Percentiles rank a stretch among this genome's conserved stretches.
phyloP scores from a whole-genome alignment of 257 asterid genomes.

The Petunia secreta region DNA sequence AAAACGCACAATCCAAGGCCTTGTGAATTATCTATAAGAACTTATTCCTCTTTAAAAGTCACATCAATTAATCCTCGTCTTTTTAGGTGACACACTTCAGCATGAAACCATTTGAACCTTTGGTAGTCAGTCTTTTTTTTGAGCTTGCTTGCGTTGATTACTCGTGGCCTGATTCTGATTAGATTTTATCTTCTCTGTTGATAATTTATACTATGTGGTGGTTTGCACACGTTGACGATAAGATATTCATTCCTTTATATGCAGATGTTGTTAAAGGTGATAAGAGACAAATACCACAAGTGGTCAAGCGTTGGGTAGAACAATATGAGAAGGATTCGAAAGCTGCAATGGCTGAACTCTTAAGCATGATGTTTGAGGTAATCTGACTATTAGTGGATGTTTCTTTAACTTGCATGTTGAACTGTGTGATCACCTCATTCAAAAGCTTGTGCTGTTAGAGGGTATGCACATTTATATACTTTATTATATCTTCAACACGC shows the following conservation, averaged over 20 bases:
- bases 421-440: no score
- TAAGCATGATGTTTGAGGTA: constrained; percentile 90
- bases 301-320: constrained; percentile 87
- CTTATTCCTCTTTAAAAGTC: neutral
- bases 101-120: neutral
- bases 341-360: constrained; percentile 72
- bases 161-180: neutral
- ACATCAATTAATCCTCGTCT: constrained; percentile 9
- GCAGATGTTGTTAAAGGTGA: constrained; percentile 80
- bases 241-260: constrained; percentile 26
- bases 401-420: neutral
- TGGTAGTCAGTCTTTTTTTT: constrained; percentile 14
- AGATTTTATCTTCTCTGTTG: constrained; percentile 8
- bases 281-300: constrained; percentile 76
- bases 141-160: constrained; percentile 10
- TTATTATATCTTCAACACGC: no score
- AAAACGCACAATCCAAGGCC: constrained; percentile 5
- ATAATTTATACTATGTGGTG: constrained; percentile 22
- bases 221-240: neutral
- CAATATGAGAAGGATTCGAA: constrained; percentile 71
- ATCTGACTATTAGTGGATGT: constrained; percentile 17
- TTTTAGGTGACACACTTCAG: constrained; percentile 4
- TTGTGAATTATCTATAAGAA: neutral
- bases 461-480: no score
- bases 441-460: no score